phyloP scores from a whole-genome alignment of 345 rosid species.

The Erysimum cheiranthoides region DNA sequence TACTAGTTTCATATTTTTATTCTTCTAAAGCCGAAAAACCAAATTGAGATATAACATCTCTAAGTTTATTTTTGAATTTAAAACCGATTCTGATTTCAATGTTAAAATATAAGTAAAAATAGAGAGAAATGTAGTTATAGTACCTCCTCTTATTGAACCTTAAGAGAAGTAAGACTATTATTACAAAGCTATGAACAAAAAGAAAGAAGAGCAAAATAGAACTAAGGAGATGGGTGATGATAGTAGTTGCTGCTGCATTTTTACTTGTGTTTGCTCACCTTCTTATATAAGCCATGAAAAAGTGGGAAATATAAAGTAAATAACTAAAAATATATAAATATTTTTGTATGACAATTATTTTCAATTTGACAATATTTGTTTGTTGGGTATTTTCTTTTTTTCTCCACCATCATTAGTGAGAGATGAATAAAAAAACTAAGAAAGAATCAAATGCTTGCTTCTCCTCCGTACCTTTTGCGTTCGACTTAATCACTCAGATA shows the following conservation, averaged over 20 bases:
- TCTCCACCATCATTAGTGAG: constrained; percentile 55
- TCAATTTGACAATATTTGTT: constrained; percentile 33
- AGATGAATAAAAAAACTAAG: constrained; percentile 39
- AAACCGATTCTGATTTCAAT: neutral
- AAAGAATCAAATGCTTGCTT: constrained; percentile 47
- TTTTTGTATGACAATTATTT: constrained; percentile 31
- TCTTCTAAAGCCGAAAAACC: neutral
- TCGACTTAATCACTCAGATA: constrained; percentile 34
- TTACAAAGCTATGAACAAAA: constrained; percentile 42
- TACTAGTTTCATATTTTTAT: neutral
- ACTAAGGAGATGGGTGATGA: constrained; percentile 45
- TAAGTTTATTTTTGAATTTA: neutral
- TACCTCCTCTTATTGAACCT: constrained; percentile 47
- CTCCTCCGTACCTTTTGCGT: constrained; percentile 50
- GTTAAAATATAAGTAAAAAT: neutral
- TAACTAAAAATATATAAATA: neutral
- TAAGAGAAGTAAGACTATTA: constrained; percentile 27
- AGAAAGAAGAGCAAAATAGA: constrained; percentile 34
- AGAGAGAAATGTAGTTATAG: constrained; percentile 23
- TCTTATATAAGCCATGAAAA: constrained; percentile 44
- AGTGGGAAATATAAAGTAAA: constrained; percentile 22
- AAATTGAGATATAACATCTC: neutral
- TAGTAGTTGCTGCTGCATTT: constrained; percentile 52
- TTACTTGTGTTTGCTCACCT: constrained; percentile 9
- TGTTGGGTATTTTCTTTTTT: constrained; percentile 29